Evolutionary conservation across 345 rosid genomes (phyloP).

Genomic region (Erysimum cheiranthoides): DNA sequence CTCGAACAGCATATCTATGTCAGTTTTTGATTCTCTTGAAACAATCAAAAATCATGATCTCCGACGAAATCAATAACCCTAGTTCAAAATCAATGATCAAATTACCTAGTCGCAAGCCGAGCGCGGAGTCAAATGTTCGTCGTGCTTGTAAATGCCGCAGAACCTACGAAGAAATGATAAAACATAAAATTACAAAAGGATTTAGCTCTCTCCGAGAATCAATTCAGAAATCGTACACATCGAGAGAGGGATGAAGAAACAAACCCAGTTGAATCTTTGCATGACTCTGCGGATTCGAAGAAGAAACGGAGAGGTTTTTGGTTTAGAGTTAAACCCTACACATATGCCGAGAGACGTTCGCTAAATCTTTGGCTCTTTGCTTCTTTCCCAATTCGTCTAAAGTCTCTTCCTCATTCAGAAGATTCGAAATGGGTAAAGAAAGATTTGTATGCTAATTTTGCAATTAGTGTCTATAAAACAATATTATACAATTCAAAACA

Average conservation of each 20-base stretch:
- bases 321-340: slow-evolving; percentile 40
- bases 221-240: background rate
- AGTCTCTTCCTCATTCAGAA: background rate
- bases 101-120: slow-evolving; percentile 51
- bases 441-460: too few species aligned
- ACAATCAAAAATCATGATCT: slow-evolving; percentile 9
- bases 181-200: background rate
- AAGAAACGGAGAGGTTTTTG: slow-evolving; percentile 32
- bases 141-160: slow-evolving; percentile 56
- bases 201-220: background rate
- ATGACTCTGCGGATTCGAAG: slow-evolving; percentile 32
- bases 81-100: background rate
- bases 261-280: slow-evolving; percentile 64
- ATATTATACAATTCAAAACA: too few species aligned
- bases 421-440: background rate
- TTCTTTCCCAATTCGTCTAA: background rate
- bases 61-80: background rate
- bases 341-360: slow-evolving; percentile 7
- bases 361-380: background rate
- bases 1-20: background rate
- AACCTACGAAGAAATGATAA: slow-evolving; percentile 46
- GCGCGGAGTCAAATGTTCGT: slow-evolving; percentile 42
- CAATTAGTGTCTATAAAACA: too few species aligned
- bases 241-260: slow-evolving; percentile 8
- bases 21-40: background rate